These are phyloP conservation scores for Venturia effusa DNA, from an alignment of 2,329 filamentous ascomycete genomes.

Conservation along the genomic window DNA sequence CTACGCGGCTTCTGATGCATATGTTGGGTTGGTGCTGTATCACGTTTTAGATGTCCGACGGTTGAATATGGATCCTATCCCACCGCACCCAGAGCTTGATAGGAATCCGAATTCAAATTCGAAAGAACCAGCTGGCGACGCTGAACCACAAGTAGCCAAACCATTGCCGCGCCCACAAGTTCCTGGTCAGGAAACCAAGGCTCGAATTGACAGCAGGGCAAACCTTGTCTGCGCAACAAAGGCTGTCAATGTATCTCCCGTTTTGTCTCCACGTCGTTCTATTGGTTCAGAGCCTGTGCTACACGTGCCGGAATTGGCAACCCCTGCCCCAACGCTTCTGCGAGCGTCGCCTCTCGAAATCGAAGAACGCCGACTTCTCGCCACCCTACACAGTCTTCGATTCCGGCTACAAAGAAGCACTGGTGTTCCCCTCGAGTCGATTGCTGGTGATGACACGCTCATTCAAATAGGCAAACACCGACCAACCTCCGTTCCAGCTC, in stretches of 20 bases:
- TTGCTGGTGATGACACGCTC: not conserved
- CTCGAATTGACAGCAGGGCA: not conserved
- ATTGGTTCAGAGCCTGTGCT: not conserved
- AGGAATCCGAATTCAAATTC: not conserved
- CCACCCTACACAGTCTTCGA: not conserved
- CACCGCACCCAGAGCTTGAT: conserved; percentile 55
- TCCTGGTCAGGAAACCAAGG: not conserved
- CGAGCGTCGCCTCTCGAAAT: not conserved
- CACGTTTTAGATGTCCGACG: conserved; percentile 60
- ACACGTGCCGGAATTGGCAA: not conserved
- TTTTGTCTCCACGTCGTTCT: not conserved
- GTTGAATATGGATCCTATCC: conserved; percentile 53
- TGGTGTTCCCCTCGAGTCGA: not conserved
- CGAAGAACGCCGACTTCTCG: not conserved
- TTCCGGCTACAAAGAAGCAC: not conserved
- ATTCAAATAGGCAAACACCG: not conserved
- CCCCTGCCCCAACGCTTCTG: not conserved
- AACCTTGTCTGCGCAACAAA: not conserved
- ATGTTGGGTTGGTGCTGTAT: conserved; percentile 66
- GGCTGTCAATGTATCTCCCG: not conserved
- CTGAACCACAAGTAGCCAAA: not conserved
- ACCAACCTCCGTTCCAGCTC: not conserved
- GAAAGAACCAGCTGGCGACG: not conserved
- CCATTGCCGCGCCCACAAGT: not conserved
- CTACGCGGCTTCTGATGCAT: conserved; percentile 63